A percentile compares a stretch with the other conserved stretches of the same genome.
These are phyloP conservation scores for Yamadazyma jaroonii DNA, from an alignment of 1,139 yeast genomes.

Conservation along the genomic window DNA sequence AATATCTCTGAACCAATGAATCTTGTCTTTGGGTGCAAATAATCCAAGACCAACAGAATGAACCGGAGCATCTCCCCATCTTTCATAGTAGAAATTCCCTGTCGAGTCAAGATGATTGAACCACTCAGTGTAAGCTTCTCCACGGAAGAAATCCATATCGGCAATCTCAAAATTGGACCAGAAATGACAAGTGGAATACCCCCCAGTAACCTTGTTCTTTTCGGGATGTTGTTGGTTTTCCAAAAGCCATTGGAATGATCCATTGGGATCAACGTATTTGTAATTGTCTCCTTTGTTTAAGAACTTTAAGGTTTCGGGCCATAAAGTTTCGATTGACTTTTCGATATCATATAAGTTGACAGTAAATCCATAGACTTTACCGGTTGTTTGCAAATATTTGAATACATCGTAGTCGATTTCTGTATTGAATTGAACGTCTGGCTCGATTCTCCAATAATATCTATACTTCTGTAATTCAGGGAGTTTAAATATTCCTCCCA, in stretches of 20 bases:
- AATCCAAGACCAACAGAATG: slow-evolving; percentile 73
- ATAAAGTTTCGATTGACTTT: slow-evolving; percentile 56
- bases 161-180: slow-evolving; percentile 89
- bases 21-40: slow-evolving; percentile 64
- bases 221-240: slow-evolving; percentile 62
- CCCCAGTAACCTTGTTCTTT: slow-evolving; percentile 50
- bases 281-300: slow-evolving; percentile 56
- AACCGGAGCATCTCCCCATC: slow-evolving; percentile 95
- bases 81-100: slow-evolving; percentile 81
- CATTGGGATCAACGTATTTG: slow-evolving; percentile 53
- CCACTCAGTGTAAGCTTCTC: slow-evolving; percentile 64
- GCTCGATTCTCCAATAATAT: slow-evolving; percentile 83
- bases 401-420: slow-evolving; percentile 74
- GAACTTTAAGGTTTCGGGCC: slow-evolving; percentile 68
- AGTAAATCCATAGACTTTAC: slow-evolving; percentile 68
- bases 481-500: slow-evolving; percentile 60
- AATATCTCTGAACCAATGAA: slow-evolving; percentile 88
- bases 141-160: slow-evolving; percentile 73
- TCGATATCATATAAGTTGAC: slow-evolving; percentile 68
- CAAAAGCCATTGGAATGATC: slow-evolving; percentile 71
- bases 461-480: slow-evolving; percentile 49
- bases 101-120: slow-evolving; percentile 59
- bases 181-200: slow-evolving; percentile 83
- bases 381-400: slow-evolving; percentile 64
- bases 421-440: slow-evolving; percentile 65